These are phyloP conservation scores for Tricladium varicosporioides DNA, from an alignment of 2,329 filamentous ascomycete genomes.

Conservation along the genomic window DNA sequence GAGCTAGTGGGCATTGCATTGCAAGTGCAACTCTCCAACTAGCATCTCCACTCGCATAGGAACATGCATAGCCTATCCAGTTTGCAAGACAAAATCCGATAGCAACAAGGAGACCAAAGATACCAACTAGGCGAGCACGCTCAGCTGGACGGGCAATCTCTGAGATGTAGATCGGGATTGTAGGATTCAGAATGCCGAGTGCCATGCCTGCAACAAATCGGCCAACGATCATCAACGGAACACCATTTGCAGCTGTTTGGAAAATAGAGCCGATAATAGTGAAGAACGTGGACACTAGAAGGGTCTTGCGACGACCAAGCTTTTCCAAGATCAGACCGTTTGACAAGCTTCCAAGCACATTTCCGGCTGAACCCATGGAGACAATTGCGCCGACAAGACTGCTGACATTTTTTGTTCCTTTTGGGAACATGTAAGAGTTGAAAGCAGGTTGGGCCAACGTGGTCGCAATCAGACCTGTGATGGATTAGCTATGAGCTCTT, in stretches of 20 bases:
- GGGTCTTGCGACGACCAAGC: conserved; percentile 37
- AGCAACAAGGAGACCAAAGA: conserved; percentile 37
- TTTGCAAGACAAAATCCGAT: conserved; percentile 39
- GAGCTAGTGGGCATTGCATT: conserved; percentile 31
- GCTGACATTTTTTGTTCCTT: conserved; percentile 24
- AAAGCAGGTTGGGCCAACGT: conserved; percentile 35
- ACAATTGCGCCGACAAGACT: conserved; percentile 31
- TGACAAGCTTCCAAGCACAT: conserved; percentile 32
- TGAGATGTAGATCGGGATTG: conserved; percentile 37
- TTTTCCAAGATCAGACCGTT: conserved; percentile 36
- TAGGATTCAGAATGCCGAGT: conserved; percentile 44
- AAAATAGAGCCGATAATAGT: conserved; percentile 38
- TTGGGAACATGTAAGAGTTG: conserved; percentile 33
- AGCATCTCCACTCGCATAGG: conserved; percentile 30
- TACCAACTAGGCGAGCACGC: conserved; percentile 31
- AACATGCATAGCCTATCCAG: conserved; percentile 41
- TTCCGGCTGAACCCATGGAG: conserved; percentile 35
- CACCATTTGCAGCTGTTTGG: conserved; percentile 55
- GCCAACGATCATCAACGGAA: conserved; percentile 67
- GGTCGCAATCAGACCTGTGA: conserved; percentile 31
- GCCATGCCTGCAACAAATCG: conserved; percentile 41
- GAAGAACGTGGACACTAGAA: conserved; percentile 19
- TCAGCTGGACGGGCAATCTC: conserved; percentile 31
- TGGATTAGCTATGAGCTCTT: neutral
- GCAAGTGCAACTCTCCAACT: conserved; percentile 38